A percentile compares a stretch with the other conserved stretches of the same genome.
phyloP scores from a whole-genome alignment of 2,329 filamentous ascomycete genomes.

The Xylariaceae sp. region DNA sequence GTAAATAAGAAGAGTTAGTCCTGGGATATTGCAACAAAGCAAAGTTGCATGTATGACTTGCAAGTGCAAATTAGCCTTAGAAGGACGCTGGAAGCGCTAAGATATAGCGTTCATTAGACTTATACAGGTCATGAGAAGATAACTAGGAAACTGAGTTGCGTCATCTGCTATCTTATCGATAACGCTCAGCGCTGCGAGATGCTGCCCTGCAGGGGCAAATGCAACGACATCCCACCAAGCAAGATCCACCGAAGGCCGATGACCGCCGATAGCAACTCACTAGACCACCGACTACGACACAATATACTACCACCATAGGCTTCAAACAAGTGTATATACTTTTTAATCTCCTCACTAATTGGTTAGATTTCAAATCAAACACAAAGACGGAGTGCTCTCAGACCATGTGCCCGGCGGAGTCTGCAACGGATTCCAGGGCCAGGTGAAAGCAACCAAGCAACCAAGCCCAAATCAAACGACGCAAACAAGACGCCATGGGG shows the following conservation, averaged over 20 bases:
- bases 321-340: neutral
- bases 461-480: neutral
- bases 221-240: neutral
- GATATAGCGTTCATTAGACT: too few species aligned
- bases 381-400: conserved; percentile 3
- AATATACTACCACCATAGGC: neutral
- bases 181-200: conserved; percentile 1
- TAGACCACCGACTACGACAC: conserved; percentile 10
- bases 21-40: too few species aligned
- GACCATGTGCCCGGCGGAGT: conserved; percentile 38
- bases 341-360: neutral
- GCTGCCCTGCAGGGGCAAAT: neutral
- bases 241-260: neutral
- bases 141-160: conserved; percentile 12
- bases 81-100: too few species aligned
- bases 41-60: neutral
- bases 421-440: conserved; percentile 35
- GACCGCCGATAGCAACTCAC: conserved; percentile 13
- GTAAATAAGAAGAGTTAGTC: too few species aligned
- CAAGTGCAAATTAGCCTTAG: neutral
- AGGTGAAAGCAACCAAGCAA: conserved; percentile 29
- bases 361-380: neutral
- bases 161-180: conserved; percentile 25
- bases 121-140: too few species aligned
- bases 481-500: conserved; percentile 51